Evolutionary conservation across 1,284 basidiomycete genomes (phyloP), one percentile per base, ranked within the genome.

Genomic region (Puccinia hordei): DNA sequence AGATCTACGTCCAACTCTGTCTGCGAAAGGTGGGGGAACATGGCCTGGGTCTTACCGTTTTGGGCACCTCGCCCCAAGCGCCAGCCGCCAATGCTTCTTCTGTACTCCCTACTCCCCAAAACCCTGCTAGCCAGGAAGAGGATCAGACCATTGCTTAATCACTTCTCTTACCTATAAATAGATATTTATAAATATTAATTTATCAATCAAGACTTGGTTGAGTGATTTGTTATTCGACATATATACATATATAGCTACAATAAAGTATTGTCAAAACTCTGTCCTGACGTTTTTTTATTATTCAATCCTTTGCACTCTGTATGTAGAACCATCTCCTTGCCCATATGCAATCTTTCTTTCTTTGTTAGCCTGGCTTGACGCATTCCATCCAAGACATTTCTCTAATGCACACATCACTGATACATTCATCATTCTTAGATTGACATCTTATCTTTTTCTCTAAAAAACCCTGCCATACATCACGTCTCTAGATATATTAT

Each of bases 1-100:
- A 53, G 35, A 59, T 63, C 46, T 73, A 73, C 35, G 57, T 80
- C 33, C 69, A 80, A 22, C n/a, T 63, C 27, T 80, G 78, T 51
- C 53, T 80, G 30, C 59, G 69, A n/a, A 69, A 72, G 38, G 78
- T 80, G 15, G 78, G 57, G 19, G 41, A 61, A 41, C 30, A 73
- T 55, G 78, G 51, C 13, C 41, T 80, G 8, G 69, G 78, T 0
- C 59, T 72, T 12, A 27, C 59, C 27, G 17, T 63, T n/a, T 3
- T 24, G 27, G 46, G 2, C n/a, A 71, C 30, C 38, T 49, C 17
- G 44, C 51, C 51, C 9, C 68, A 53, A 71, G 10, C 41, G 12
- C 41, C 24, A 35, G 27, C 17, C 15, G 66, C 33, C 17, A n/a
- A 38, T 30, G 15, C 46, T 35, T 57, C 66, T 49, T 51, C 41